phyloP scores from a whole-genome alignment of 176 grass and related monocot species.

The Calamus simplicifolius region DNA sequence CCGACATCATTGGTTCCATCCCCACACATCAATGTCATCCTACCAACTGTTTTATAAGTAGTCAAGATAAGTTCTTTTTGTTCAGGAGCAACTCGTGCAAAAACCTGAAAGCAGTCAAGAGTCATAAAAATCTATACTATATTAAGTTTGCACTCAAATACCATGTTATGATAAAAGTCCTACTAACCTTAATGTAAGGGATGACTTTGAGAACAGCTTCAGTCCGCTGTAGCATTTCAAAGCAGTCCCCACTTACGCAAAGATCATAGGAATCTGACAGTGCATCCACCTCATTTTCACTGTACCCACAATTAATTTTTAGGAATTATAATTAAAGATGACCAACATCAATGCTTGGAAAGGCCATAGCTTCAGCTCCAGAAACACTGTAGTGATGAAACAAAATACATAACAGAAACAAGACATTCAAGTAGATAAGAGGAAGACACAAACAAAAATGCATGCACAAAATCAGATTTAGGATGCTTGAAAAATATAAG shows the following conservation, averaged over 20 bases:
- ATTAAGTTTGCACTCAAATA: not conserved
- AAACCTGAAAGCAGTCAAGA: conserved; percentile 52
- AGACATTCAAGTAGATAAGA: conserved; percentile 11
- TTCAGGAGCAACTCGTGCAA: conserved; percentile 93
- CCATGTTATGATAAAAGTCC: not conserved
- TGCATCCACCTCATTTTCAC: conserved; percentile 50
- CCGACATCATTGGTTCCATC: conserved; percentile 99
- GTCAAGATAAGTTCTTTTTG: conserved; percentile 99
- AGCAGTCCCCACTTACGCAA: conserved; percentile 91
- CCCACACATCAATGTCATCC: conserved; percentile 97
- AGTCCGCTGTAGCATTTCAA: conserved; percentile 88
- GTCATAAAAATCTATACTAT: not conserved
- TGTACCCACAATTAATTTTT: conserved; percentile 14
- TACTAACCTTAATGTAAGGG: conserved; percentile 78
- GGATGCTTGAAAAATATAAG: too few relatives aligned
- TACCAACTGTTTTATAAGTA: conserved; percentile 96
- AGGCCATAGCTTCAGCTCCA: not conserved
- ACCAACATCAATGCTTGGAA: not conserved
- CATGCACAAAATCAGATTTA: too few relatives aligned
- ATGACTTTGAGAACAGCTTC: conserved; percentile 80
- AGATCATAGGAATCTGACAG: conserved; percentile 82
- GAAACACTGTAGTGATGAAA: not conserved
- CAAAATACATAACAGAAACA: not conserved
- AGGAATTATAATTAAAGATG: not conserved
- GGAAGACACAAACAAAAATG: too few relatives aligned